phyloP scores from a whole-genome alignment of 768 basidiomycete species.

The Boletus rufocinnamomeus region DNA sequence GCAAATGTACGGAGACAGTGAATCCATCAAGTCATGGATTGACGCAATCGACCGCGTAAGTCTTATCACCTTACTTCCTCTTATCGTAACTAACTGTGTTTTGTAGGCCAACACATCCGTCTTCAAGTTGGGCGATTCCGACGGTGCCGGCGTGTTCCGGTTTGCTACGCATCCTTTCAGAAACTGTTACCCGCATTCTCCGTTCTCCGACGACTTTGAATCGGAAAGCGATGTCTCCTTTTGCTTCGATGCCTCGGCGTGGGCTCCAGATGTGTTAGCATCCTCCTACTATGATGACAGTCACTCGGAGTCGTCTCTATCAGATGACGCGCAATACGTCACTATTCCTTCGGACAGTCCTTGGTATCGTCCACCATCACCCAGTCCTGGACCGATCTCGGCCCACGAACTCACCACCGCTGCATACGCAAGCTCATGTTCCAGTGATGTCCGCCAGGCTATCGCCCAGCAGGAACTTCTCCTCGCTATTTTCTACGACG shows the following conservation, averaged over 20 bases:
- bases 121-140: conserved; percentile 3
- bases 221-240: conserved; percentile 23
- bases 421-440: conserved; percentile 30
- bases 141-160: conserved; percentile 7
- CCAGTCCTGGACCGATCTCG: conserved; percentile 28
- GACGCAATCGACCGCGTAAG: conserved; percentile 27
- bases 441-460: conserved; percentile 34
- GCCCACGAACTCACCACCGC: conserved; percentile 22
- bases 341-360: conserved; percentile 41
- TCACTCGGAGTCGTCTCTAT: conserved; percentile 18
- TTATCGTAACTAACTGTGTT: neutral
- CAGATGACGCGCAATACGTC: conserved; percentile 41
- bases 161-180: conserved; percentile 26
- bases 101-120: conserved; percentile 19
- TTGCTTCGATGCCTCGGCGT: conserved; percentile 17
- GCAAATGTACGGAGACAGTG: conserved; percentile 27
- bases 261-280: conserved; percentile 21
- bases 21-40: conserved; percentile 33
- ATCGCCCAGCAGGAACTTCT: conserved; percentile 37
- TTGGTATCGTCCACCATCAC: conserved; percentile 38
- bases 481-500: conserved; percentile 35
- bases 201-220: conserved; percentile 27
- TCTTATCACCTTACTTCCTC: neutral
- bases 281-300: conserved; percentile 22
- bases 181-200: conserved; percentile 15